phyloP scores from a whole-genome alignment of 352 stramenopile genomes.

The Phytophthora vignae region DNA sequence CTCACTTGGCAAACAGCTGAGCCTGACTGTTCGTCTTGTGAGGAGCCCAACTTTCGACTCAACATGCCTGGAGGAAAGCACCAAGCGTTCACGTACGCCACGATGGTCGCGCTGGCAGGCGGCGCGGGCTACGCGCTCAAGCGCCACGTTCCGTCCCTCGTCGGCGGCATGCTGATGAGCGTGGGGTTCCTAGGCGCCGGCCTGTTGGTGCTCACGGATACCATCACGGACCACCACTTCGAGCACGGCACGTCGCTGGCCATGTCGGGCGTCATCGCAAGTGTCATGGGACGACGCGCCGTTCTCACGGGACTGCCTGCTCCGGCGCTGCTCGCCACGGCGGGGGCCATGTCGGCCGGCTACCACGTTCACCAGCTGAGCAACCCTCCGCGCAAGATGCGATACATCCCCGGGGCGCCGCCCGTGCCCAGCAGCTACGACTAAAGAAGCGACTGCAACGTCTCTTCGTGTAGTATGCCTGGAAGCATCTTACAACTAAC shows the following conservation, averaged over 20 bases:
- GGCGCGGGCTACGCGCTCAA: slow-evolving; percentile 71
- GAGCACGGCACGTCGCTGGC: slow-evolving; percentile 67
- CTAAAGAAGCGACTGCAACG: too few species aligned
- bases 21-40: too few species aligned
- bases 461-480: too few species aligned
- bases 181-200: slow-evolving; percentile 74
- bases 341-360: slow-evolving; percentile 61
- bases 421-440: slow-evolving; percentile 48
- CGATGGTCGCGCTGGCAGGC: slow-evolving; percentile 67
- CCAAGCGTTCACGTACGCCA: slow-evolving; percentile 78
- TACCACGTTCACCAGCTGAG: slow-evolving; percentile 79
- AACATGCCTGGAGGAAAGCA: slow-evolving; percentile 53
- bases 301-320: slow-evolving; percentile 52
- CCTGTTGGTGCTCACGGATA: slow-evolving; percentile 71
- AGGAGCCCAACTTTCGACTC: background rate
- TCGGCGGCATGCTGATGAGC: slow-evolving; percentile 67
- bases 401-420: slow-evolving; percentile 60
- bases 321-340: slow-evolving; percentile 55
- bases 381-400: slow-evolving; percentile 61
- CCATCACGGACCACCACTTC: slow-evolving; percentile 79
- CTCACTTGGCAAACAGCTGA: too few species aligned
- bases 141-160: slow-evolving; percentile 68
- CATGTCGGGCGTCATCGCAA: slow-evolving; percentile 76
- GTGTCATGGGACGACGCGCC: slow-evolving; percentile 64
- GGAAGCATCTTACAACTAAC: too few species aligned